These are phyloP conservation scores for Penicillium sp. DNA, from an alignment of 2,329 filamentous ascomycete genomes.

Conservation along the genomic window DNA sequence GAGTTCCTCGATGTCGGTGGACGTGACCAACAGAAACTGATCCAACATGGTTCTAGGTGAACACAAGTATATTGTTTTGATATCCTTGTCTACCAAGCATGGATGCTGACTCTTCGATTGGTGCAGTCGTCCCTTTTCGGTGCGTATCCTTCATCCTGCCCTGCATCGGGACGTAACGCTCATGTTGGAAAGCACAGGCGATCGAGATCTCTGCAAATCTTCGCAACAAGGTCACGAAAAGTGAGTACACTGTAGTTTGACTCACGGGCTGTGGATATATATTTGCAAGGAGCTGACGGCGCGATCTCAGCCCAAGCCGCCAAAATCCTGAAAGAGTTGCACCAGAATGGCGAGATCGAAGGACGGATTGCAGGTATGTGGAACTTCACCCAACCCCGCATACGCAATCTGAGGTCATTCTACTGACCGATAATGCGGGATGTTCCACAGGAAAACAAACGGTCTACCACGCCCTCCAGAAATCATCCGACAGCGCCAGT, in stretches of 20 bases:
- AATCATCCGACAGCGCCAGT: slow-evolving; percentile 53
- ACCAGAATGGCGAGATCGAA: slow-evolving; percentile 62
- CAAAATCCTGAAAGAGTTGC: slow-evolving; percentile 66
- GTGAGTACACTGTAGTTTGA: slow-evolving; percentile 33
- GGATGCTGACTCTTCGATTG: slow-evolving; percentile 15
- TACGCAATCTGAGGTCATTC: not conserved
- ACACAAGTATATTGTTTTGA: slow-evolving; percentile 49
- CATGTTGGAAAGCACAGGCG: slow-evolving; percentile 39
- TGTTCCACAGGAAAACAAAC: slow-evolving; percentile 59
- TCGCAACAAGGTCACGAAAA: slow-evolving; percentile 63
- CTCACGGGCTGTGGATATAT: not conserved
- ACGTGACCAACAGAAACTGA: slow-evolving; percentile 1
- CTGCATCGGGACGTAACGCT: not conserved
- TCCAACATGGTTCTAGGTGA: slow-evolving; percentile 40
- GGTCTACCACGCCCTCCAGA: slow-evolving; percentile 63
- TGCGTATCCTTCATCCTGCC: slow-evolving; percentile 32
- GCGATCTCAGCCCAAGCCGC: slow-evolving; percentile 53
- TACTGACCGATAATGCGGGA: not conserved
- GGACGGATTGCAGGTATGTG: slow-evolving; percentile 57
- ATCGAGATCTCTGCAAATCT: slow-evolving; percentile 65
- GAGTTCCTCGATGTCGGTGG: slow-evolving; percentile 28
- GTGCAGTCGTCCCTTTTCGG: slow-evolving; percentile 58
- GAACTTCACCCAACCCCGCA: not conserved
- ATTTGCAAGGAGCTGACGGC: not conserved
- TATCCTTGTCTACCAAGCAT: not conserved